Evolutionary conservation across 768 basidiomycete species (phyloP).

Genomic region (Russula sp.): DNA sequence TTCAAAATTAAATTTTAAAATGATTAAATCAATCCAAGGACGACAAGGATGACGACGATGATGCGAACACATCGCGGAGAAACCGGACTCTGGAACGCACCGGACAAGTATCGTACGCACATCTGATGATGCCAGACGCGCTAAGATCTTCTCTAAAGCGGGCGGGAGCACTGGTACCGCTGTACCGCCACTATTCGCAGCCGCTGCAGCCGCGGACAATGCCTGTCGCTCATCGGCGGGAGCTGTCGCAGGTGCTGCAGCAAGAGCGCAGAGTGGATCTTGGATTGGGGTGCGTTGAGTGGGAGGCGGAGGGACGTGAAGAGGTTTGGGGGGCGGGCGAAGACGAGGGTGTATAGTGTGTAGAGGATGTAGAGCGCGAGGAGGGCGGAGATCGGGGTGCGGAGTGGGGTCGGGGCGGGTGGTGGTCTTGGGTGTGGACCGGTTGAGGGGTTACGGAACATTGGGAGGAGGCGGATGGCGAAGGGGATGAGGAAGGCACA

Average conservation of each 20-base stretch:
- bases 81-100: conserved; percentile 14
- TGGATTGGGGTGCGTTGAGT: conserved; percentile 17
- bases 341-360: conserved; percentile 14
- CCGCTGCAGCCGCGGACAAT: neutral
- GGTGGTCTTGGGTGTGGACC: neutral
- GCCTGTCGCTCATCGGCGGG: neutral
- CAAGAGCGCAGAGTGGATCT: conserved; percentile 19
- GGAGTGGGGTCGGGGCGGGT: conserved; percentile 9
- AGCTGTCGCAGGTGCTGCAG: neutral
- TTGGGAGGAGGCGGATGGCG: neutral
- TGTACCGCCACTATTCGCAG: neutral
- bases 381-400: conserved; percentile 11
- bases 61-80: neutral
- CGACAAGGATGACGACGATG: no score
- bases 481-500: conserved; percentile 16
- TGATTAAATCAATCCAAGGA: no score
- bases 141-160: conserved; percentile 22
- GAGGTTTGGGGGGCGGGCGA: conserved; percentile 27
- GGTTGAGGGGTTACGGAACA: neutral
- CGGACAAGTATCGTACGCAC: conserved; percentile 27
- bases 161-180: conserved; percentile 7
- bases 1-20: no score
- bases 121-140: conserved; percentile 28
- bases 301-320: conserved; percentile 26
- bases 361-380: conserved; percentile 27